phyloP scores from a whole-genome alignment of 1,139 yeast genomes.

The Lipomyces yarrowii region DNA sequence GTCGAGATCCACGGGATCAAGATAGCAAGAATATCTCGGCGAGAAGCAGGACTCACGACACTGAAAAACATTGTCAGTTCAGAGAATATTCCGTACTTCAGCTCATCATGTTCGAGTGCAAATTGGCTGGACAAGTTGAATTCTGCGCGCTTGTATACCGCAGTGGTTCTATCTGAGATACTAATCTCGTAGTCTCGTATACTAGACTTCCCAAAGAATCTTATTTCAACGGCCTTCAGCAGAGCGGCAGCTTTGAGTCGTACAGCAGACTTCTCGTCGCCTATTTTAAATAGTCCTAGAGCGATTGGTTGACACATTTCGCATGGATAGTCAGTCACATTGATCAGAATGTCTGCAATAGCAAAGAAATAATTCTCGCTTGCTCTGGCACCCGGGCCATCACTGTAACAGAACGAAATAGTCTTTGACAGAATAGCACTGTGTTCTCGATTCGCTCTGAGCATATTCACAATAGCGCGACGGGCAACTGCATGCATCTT shows the following conservation, averaged over 20 bases:
- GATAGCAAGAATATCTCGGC: constrained; percentile 78
- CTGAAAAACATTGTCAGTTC: constrained; percentile 73
- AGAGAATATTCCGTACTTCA: constrained; percentile 64
- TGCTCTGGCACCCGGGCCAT: constrained; percentile 54
- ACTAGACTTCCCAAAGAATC: constrained; percentile 52
- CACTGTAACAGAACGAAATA: constrained; percentile 66
- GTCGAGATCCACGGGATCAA: constrained; percentile 89
- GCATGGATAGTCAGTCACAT: constrained; percentile 49
- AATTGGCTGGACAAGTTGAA: constrained; percentile 67
- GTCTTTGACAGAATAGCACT: constrained; percentile 63
- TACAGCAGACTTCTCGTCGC: constrained; percentile 62
- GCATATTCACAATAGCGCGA: constrained; percentile 68
- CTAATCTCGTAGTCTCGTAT: constrained; percentile 59
- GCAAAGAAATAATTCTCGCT: constrained; percentile 71
- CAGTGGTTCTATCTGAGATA: constrained; percentile 65
- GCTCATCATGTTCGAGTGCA: constrained; percentile 60
- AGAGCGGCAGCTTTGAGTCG: constrained; percentile 65
- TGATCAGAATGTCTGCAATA: constrained; percentile 62
- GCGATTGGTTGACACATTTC: constrained; percentile 63
- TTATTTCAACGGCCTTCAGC: constrained; percentile 57
- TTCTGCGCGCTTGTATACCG: constrained; percentile 76
- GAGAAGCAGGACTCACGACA: constrained; percentile 57
- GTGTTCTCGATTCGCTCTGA: constrained; percentile 61
- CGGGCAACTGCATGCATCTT: constrained; percentile 66
- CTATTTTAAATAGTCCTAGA: constrained; percentile 67